Percentiles rank a stretch among this genome's conserved stretches.
Evolutionary conservation across 1,284 basidiomycete species (phyloP).

Genomic region (Sporisorium reilianum): DNA sequence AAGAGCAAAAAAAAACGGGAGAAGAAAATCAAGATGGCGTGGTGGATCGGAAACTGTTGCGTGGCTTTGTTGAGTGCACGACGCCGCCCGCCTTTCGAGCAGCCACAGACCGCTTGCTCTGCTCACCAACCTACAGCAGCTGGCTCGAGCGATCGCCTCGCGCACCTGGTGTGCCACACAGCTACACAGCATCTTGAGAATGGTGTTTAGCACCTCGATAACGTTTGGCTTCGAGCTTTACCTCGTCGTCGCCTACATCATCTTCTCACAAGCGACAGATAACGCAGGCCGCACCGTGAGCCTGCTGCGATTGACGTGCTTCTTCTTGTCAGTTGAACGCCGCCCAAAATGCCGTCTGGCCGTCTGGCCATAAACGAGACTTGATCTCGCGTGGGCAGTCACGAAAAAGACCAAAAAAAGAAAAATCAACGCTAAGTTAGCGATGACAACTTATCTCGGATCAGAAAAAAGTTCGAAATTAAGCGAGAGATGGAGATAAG

Average conservation of each 20-base stretch:
- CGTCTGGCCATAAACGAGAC: no score
- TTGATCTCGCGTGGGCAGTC: background rate
- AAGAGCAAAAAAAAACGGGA: background rate
- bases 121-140: no score
- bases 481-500: conserved; percentile 3
- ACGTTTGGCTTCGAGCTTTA: no score
- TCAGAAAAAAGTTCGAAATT: conserved; percentile 2
- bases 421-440: background rate
- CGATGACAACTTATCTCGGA: background rate
- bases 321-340: background rate
- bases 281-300: background rate
- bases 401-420: background rate
- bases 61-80: no score
- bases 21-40: background rate
- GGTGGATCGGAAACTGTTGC: background rate
- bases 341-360: background rate
- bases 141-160: no score
- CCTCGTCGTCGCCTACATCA: no score
- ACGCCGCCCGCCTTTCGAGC: background rate
- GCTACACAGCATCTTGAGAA: no score
- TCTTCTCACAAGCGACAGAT: no score
- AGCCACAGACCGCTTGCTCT: no score
- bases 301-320: no score
- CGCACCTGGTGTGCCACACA: no score
- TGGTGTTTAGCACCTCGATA: no score